These are phyloP conservation scores for Aspergillus jensenii DNA, from an alignment of 2,329 filamentous ascomycete genomes.

Conservation along the genomic window DNA sequence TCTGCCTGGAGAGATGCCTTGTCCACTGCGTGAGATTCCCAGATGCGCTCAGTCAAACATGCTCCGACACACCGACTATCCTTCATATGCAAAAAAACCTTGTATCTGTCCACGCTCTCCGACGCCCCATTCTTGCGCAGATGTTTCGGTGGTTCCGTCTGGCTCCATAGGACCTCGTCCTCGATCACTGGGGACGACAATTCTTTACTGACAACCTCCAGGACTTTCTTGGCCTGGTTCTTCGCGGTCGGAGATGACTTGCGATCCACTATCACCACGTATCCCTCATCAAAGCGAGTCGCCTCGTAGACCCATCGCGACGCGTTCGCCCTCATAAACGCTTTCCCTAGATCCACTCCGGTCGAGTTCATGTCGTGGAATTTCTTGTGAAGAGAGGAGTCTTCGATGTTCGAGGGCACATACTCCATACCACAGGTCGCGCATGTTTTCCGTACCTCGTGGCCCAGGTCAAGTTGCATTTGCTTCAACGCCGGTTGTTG, in stretches of 20 bases:
- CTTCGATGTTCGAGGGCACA: slow-evolving; percentile 60
- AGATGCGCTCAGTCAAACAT: slow-evolving; percentile 62
- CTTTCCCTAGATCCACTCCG: slow-evolving; percentile 61
- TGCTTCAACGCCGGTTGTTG: slow-evolving; percentile 49
- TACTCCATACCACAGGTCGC: slow-evolving; percentile 66
- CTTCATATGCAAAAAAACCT: slow-evolving; percentile 62
- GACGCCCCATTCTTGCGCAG: slow-evolving; percentile 31
- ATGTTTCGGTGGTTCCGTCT: slow-evolving; percentile 41
- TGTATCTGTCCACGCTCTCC: slow-evolving; percentile 53
- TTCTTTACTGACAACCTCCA: slow-evolving; percentile 64
- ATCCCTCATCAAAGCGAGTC: slow-evolving; percentile 49
- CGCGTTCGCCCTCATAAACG: slow-evolving; percentile 54
- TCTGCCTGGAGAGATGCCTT: slow-evolving; percentile 17
- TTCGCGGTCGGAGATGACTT: slow-evolving; percentile 53
- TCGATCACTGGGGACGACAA: slow-evolving; percentile 60
- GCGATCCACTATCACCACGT: slow-evolving; percentile 59
- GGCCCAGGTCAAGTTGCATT: slow-evolving; percentile 61
- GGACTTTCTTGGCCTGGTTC: slow-evolving; percentile 54
- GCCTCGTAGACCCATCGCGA: slow-evolving; percentile 54
- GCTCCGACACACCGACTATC: slow-evolving; percentile 63
- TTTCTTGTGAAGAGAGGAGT: slow-evolving; percentile 62
- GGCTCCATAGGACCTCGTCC: slow-evolving; percentile 59
- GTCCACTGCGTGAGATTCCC: slow-evolving; percentile 54
- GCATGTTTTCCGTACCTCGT: slow-evolving; percentile 58
- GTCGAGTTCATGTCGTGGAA: slow-evolving; percentile 63